Conservation (phyloP, 2,329 filamentous ascomycete genomes). For the Xylariaceae sp. region DNA sequence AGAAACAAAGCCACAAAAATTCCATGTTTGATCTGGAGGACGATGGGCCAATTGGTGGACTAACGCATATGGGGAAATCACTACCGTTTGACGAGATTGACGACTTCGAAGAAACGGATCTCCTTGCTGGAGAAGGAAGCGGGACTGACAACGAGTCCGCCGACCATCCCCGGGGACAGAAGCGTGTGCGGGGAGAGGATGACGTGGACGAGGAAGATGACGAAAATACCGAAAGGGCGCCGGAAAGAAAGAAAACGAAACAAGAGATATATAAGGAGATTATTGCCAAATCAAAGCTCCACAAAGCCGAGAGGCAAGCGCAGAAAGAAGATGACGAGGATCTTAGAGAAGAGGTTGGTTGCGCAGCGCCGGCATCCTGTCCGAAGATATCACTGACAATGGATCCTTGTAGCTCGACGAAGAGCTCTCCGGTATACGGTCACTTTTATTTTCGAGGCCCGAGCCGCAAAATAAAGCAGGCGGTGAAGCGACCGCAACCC, state of each 20-base stretch:
- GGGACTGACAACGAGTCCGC: constrained; percentile 55
- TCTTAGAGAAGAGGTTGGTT: constrained; percentile 35
- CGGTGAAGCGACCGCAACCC: constrained; percentile 28
- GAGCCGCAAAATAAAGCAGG: constrained; percentile 30
- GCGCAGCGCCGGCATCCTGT: background rate
- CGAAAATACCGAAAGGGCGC: constrained; percentile 63
- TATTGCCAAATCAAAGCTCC: constrained; percentile 91
- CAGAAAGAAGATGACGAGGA: constrained; percentile 92
- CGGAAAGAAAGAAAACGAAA: constrained; percentile 87
- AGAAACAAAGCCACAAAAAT: constrained; percentile 74
- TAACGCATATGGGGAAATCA: constrained; percentile 76
- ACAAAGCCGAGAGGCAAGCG: constrained; percentile 92
- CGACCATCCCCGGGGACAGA: constrained; percentile 49
- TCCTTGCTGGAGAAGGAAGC: constrained; percentile 47
- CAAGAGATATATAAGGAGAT: constrained; percentile 97
- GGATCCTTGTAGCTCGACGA: constrained; percentile 59
- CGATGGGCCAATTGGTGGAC: constrained; percentile 58
- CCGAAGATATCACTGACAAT: constrained; percentile 4
- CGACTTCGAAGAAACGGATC: constrained; percentile 75
- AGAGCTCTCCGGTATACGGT: constrained; percentile 70
- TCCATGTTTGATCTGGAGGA: constrained; percentile 90
- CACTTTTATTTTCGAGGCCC: constrained; percentile 55
- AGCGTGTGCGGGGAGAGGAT: constrained; percentile 46
- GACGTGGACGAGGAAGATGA: constrained; percentile 46
- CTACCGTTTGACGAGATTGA: constrained; percentile 50